Conservation (phyloP, 805 yeast genomes). For the Helenozyma baotianmanensis region DNA sequence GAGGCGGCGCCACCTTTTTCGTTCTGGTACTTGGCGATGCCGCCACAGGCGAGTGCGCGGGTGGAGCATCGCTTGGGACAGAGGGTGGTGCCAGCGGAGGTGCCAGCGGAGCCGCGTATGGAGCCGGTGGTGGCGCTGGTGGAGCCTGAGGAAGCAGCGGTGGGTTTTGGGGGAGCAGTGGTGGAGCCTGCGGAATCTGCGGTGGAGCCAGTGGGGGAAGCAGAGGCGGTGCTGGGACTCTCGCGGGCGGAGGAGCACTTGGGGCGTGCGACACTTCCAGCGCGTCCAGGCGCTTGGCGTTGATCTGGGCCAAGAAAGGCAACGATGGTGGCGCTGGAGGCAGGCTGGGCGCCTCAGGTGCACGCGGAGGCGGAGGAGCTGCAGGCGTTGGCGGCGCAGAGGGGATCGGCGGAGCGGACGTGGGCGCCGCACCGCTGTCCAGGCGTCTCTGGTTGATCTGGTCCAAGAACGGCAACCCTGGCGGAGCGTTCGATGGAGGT, state of each 20-base stretch:
- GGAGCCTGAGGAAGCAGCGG: constrained; percentile 17
- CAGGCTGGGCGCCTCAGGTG: not conserved
- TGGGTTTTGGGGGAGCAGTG: constrained; percentile 4
- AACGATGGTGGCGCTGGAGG: no score
- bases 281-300: constrained; percentile 4
- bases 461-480: constrained; percentile 39
- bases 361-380: constrained; percentile 13
- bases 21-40: constrained; percentile 6
- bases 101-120: constrained; percentile 13
- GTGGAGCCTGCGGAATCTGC: constrained; percentile 16
- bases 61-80: constrained; percentile 9
- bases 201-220: constrained; percentile 2
- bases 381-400: constrained; percentile 18
- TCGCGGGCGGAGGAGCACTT: no score
- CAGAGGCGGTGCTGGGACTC: no score
- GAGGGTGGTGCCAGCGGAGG: constrained; percentile 8
- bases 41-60: constrained; percentile 13
- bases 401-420: constrained; percentile 4
- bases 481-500: constrained; percentile 8
- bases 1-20: constrained; percentile 28
- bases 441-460: constrained; percentile 42
- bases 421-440: not conserved
- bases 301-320: constrained; percentile 8
- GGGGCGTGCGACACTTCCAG: no score
- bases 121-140: constrained; percentile 17